These are phyloP conservation scores for Dactylellina leptospora DNA, from an alignment of 2,329 filamentous ascomycete genomes.

Conservation along the genomic window DNA sequence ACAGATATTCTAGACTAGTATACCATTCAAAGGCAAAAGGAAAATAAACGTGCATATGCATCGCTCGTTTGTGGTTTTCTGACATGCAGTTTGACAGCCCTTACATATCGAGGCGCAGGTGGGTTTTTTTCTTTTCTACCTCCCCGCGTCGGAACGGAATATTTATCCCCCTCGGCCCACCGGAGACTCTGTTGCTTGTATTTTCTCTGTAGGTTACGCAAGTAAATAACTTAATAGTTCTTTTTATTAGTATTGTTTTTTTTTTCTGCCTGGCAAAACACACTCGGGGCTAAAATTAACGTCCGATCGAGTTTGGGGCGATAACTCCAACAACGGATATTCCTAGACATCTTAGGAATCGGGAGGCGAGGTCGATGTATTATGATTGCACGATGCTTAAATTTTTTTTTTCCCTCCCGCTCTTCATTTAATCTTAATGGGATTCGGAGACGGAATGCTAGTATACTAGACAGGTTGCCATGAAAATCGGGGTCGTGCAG, in stretches of 20 bases:
- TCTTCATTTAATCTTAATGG: no score
- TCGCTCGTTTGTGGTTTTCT: not conserved
- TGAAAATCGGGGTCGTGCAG: no score
- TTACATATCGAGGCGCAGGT: not conserved
- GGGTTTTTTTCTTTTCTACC: no score
- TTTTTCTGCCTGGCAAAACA: not conserved
- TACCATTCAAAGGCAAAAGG: no score
- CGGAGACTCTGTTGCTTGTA: no score
- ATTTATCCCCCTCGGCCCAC: not conserved
- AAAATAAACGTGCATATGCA: not conserved
- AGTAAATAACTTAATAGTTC: no score
- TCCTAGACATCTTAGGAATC: conserved; percentile 3
- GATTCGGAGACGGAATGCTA: no score
- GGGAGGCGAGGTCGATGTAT: not conserved
- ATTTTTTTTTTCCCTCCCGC: not conserved
- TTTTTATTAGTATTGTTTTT: no score
- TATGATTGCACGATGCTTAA: not conserved
- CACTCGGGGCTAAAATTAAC: conserved; percentile 9
- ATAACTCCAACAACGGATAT: conserved; percentile 4
- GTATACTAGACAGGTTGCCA: no score
- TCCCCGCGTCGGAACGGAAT: conserved; percentile 6
- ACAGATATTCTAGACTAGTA: no score
- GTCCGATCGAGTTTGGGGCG: not conserved
- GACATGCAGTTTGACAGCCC: not conserved
- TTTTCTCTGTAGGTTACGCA: no score